Percentiles rank a stretch among this genome's conserved stretches.
Evolutionary conservation across 768 basidiomycete species (phyloP).

Genomic region (Kwoniella sp.): DNA sequence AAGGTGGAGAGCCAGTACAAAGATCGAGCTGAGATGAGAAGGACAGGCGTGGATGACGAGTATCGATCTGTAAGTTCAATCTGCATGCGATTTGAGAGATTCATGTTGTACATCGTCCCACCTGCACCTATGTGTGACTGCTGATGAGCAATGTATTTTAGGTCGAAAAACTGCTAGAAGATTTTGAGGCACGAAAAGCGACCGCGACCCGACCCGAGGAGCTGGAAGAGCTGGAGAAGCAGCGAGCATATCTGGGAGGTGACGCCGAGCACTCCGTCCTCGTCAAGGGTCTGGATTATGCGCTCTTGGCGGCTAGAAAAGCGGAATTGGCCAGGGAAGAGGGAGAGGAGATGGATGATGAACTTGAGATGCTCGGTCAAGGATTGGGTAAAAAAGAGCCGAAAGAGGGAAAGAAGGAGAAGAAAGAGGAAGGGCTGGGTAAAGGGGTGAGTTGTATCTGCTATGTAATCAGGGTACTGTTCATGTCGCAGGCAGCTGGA

Average conservation of each 20-base stretch:
- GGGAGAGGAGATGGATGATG: slow-evolving; percentile 79
- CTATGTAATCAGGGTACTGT: too few species aligned
- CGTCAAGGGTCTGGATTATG: slow-evolving; percentile 80
- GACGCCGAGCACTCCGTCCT: slow-evolving; percentile 82
- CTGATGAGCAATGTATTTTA: slow-evolving; percentile 51
- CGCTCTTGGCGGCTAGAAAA: slow-evolving; percentile 80
- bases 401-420: slow-evolving; percentile 26
- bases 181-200: slow-evolving; percentile 72
- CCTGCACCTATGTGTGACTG: too few species aligned
- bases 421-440: slow-evolving; percentile 39
- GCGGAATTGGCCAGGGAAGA: slow-evolving; percentile 63
- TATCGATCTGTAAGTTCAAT: slow-evolving; percentile 42
- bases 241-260: slow-evolving; percentile 77
- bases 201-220: slow-evolving; percentile 40
- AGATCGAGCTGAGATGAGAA: slow-evolving; percentile 53
- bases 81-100: too few species aligned
- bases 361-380: slow-evolving; percentile 59
- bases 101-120: too few species aligned
- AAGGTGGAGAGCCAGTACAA: slow-evolving; percentile 43
- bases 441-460: slow-evolving; percentile 49
- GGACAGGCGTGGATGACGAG: slow-evolving; percentile 52
- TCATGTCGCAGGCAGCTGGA: too few species aligned
- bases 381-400: slow-evolving; percentile 20
- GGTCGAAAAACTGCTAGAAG: slow-evolving; percentile 79
- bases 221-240: slow-evolving; percentile 66